phyloP scores from a whole-genome alignment of 768 basidiomycete genomes.

The Sarcodon sp. region DNA sequence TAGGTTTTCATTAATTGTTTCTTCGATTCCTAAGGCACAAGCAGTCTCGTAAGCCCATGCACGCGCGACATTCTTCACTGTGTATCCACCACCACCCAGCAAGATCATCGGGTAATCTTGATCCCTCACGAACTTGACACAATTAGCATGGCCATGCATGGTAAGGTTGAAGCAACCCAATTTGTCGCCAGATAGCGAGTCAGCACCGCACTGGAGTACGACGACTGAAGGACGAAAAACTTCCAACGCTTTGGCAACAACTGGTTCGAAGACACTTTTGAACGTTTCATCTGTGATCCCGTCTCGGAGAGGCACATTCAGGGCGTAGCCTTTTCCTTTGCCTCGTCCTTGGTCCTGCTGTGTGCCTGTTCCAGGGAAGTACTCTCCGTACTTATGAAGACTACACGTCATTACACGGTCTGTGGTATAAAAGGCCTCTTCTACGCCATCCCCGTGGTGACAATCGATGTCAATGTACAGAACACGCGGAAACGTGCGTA shows the following conservation, averaged over 20 bases:
- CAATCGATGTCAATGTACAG: slow-evolving; percentile 98
- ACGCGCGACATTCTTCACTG: slow-evolving; percentile 90
- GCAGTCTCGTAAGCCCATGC: slow-evolving; percentile 98
- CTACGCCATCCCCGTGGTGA: slow-evolving; percentile 97
- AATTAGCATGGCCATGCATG: slow-evolving; percentile 90
- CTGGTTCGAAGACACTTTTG: slow-evolving; percentile 83
- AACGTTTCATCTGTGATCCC: slow-evolving; percentile 89
- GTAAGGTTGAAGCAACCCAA: slow-evolving; percentile 93
- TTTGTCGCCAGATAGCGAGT: slow-evolving; percentile 91
- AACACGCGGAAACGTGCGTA: slow-evolving; percentile 77
- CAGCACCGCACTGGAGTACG: slow-evolving; percentile 90
- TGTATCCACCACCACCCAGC: slow-evolving; percentile 94
- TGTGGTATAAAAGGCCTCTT: slow-evolving; percentile 97
- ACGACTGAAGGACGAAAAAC: slow-evolving; percentile 82
- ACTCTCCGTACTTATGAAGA: slow-evolving; percentile 97
- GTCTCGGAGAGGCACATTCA: slow-evolving; percentile 91
- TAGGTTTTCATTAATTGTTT: slow-evolving; percentile 62
- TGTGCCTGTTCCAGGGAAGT: slow-evolving; percentile 83
- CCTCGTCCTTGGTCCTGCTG: slow-evolving; percentile 78
- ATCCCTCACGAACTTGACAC: slow-evolving; percentile 74
- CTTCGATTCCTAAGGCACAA: slow-evolving; percentile 79
- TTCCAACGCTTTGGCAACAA: slow-evolving; percentile 76
- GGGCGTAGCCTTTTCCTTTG: slow-evolving; percentile 75
- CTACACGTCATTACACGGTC: slow-evolving; percentile 96
- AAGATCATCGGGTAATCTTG: slow-evolving; percentile 82